Evolutionary conservation across 2,329 filamentous ascomycete genomes (phyloP), one percentile per base, ranked within the genome.

Genomic region (Nothophoma quercina): DNA sequence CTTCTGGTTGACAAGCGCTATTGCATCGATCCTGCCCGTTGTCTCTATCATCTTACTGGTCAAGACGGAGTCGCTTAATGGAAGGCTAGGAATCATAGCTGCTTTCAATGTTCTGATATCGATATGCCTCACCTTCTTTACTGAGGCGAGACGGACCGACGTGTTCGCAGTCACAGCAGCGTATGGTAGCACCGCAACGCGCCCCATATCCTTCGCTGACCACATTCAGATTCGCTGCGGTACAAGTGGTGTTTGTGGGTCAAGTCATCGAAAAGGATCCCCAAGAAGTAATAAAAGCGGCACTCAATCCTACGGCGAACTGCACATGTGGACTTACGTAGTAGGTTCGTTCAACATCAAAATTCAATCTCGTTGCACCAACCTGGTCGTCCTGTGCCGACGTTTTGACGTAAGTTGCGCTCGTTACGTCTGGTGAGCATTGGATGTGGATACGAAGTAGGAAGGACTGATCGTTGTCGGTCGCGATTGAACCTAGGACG

Each of bases 91-190:
- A 4, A 42, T 50, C 9, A 62, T 62, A 8, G 59, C 46, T 2
- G 46, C 13, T 1, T 62, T 62, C 25, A 57, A 55, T 28, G 19
- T 57, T 5, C 43, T 59, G 5, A 21, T 55, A 5, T 55, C 52
- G n/a, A 10, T 53, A 1, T 57, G 50, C 22, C n/a, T 62, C 22
- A 48, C 29, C 1, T 29, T 33, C 6, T 55, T 57, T 18, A 55
- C 59, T 2, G 44, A 52, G 26, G 59, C 53, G 7, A 62, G 51
- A 21, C 32, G 53, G 4, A 23, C 43, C 4, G 59, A 62, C 5
- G 43, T 57, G 1, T 62, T 62, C 30, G 47, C 53, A 0, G 38
- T 57, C 7, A 55, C 53, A 2, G 56, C 56, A 21, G 56, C 58
- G 58, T 61, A 39, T 9, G 35, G 9, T 25, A n/a, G n/a, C n/a